A percentile compares a stretch with the other conserved stretches of the same genome.
These are phyloP conservation scores for Coemansia furcata DNA, from an alignment of 192 early-diverging fungal species.

Conservation along the genomic window DNA sequence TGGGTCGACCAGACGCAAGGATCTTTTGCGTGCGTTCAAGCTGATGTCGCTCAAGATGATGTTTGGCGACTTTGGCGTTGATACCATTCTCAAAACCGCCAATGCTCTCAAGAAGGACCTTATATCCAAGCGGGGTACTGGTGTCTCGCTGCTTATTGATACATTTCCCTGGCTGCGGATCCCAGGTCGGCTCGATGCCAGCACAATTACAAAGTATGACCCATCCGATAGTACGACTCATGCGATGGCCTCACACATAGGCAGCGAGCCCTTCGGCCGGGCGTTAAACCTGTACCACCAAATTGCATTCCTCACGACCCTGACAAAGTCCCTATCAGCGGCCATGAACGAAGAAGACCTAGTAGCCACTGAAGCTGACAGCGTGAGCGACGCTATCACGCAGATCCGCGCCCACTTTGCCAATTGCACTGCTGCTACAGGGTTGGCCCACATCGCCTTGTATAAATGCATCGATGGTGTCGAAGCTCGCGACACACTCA, in stretches of 20 bases:
- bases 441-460: conserved; percentile 32
- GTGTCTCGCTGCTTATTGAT: conserved; percentile 39
- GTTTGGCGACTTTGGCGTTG: conserved; percentile 50
- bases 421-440: conserved; percentile 16
- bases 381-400: conserved; percentile 20
- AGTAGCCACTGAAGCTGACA: conserved; percentile 6
- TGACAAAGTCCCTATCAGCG: conserved; percentile 21
- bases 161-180: conserved; percentile 42
- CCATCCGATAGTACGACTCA: not conserved
- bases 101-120: conserved; percentile 12
- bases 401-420: conserved; percentile 37
- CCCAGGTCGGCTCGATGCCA: conserved; percentile 36
- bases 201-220: conserved; percentile 11
- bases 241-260: not conserved
- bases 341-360: conserved; percentile 29
- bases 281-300: conserved; percentile 43
- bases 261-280: conserved; percentile 33
- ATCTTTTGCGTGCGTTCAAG: conserved; percentile 24
- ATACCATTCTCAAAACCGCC: conserved; percentile 25
- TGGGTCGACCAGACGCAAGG: conserved; percentile 19
- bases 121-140: conserved; percentile 13
- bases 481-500: conserved; percentile 9
- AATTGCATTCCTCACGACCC: conserved; percentile 22
- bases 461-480: not conserved
- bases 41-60: conserved; percentile 39